Base-by-base conservation (phyloP, 805 yeast species). In the Starmera pachycereana region DNA sequence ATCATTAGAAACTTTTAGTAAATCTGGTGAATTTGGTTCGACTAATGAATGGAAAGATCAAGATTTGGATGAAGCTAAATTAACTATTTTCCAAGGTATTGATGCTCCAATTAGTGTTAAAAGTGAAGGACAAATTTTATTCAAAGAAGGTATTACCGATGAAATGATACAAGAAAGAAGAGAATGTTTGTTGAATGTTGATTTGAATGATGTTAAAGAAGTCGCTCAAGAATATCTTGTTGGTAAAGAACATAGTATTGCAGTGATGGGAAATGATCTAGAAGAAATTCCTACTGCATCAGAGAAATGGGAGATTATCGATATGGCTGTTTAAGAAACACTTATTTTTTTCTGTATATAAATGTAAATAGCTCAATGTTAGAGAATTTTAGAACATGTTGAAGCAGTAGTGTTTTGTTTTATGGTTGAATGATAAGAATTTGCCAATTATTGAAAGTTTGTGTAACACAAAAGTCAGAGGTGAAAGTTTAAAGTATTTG, bases 71-170 rank as follows among this genome's bases (percentile, higher is more conserved):
- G 96, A 88, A 52, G 96, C 97, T 29, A 88, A 90, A 57, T 65
- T 92, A 50, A 76, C 95, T 10, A 76, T 92, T 30, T 92, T 92
- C 75, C 98, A 92, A 62, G 74, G 81, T 42, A 65, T 92, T 12
- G 98, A 92, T 63, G 84, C 96, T 1, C 98, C 98, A 11, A 69
- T 75, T 34, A 81, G 89, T 54, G 80, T 87, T 12, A 73, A 83
- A 37, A 70, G 74, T 30, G 96, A 92, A 59, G 96, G 96, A 11
- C 65, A 74, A 48, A 60, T 72, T 12, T 59, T 66, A 12, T 85
- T 89, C 61, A 65, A 73, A 39, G 74, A 78, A 42, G 88, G 83
- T 1, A 70, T 90, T 31, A 76, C 81, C 29, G 86, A 83, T 49
- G 87, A 80, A 29, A 71, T 83, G 79, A 74, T 80, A 54, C 96